Base-by-base conservation (phyloP, 1,139 yeast species). In the Candida sp. region DNA sequence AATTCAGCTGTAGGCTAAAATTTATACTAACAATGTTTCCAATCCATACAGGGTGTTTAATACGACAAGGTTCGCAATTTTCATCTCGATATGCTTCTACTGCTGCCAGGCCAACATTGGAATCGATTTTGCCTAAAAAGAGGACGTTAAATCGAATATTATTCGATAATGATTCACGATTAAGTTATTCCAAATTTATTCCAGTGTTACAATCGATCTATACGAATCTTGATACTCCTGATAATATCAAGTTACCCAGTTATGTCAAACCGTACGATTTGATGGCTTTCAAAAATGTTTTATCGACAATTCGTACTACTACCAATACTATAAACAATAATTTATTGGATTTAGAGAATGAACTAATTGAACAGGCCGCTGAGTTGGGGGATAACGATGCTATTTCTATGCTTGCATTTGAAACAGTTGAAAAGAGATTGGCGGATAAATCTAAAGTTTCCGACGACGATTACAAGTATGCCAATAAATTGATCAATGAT, bases 371-470 rank as follows among this genome's bases (percentile, higher is more conserved):
- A 52, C 77, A 77, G 45, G 90, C 96, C 6, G 96, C 96, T 0
- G 95, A 87, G 55, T 55, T 81, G 54, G 97, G 97, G 1, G 79
- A 86, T 55, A 78, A 82, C 49, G 89, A 89, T 61, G 96, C 97
- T 1, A 80, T 90, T 23, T 71, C 93, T 1, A 67, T 87, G 12
- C 63, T 90, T 21, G 79, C 89, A 35, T 89, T 75, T 66, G 86
- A 74, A 49, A 81, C 84, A 0, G 58, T 85, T 25, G 67, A 57
- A 33, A 47, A 43, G 23, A 41, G 38, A 30, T 21, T 41, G 5
- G 32, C 23, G 2, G 43, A 43, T 7, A 51, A 56, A 33, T 53
- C 60, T 6, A 49, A 60, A 1, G 69, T 71, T 8, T 53, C 63
- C 45, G 57, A 59, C 9, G 86, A 79, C 4, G 96, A 89, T 49